phyloP scores from a whole-genome alignment of 2,329 filamentous ascomycete species.

The Hypoxylon sp. region DNA sequence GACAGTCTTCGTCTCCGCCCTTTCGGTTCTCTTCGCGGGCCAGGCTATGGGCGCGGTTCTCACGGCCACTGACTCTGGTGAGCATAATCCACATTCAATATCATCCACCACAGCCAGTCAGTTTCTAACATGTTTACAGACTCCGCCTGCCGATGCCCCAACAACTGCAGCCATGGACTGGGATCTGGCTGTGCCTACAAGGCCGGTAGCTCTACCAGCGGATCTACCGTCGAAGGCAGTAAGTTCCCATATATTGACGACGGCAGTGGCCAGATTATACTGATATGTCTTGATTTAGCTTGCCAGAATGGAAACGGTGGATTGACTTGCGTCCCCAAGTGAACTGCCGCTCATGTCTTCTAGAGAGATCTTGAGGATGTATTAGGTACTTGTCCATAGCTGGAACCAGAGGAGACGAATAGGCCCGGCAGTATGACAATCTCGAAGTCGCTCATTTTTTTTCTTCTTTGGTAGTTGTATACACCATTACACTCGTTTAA shows the following conservation, averaged over 20 bases:
- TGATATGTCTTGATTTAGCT: background rate
- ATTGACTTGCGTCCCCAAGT: background rate
- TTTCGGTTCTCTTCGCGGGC: constrained; percentile 16
- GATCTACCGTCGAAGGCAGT: constrained; percentile 5
- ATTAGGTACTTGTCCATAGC: background rate
- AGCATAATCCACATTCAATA: background rate
- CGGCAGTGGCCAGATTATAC: background rate
- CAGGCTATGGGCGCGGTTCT: constrained; percentile 15
- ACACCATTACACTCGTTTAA: background rate
- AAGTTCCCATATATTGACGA: background rate
- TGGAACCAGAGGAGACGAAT: background rate
- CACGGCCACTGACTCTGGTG: constrained; percentile 10
- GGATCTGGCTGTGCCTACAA: constrained; percentile 11
- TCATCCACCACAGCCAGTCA: too few relatives aligned
- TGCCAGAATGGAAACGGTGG: background rate
- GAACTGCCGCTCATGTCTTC: background rate
- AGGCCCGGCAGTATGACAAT: background rate
- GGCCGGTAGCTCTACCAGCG: background rate
- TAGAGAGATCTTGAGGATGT: background rate
- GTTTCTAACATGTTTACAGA: constrained; percentile 6
- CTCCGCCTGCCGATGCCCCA: constrained; percentile 20
- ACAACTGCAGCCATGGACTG: constrained; percentile 9
- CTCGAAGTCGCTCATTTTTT: background rate
- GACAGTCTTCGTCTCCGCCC: constrained; percentile 9
- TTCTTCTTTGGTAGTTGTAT: background rate